phyloP scores from a whole-genome alignment of 805 yeast genomes.

The Metschnikowia shivogae region DNA sequence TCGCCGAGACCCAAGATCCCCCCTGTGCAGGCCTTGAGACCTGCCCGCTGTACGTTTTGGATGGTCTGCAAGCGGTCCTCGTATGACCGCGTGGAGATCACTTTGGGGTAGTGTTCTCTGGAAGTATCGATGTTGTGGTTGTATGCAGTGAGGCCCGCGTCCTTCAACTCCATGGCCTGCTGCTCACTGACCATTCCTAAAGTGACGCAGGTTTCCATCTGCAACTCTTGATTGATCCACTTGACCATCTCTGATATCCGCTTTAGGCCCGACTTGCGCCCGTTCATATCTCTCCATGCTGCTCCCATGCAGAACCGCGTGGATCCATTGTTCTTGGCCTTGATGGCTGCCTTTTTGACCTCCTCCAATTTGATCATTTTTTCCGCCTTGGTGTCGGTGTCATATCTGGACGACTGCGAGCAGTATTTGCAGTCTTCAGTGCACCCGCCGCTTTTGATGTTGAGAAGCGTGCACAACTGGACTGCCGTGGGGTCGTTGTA shows the following conservation, averaged over 20 bases:
- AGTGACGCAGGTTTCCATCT: conserved; percentile 77
- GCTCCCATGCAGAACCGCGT: conserved; percentile 85
- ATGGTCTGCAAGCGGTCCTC: conserved; percentile 71
- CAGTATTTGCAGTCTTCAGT: conserved; percentile 80
- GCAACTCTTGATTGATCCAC: conserved; percentile 53
- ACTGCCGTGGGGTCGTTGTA: conserved; percentile 67
- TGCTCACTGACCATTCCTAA: conserved; percentile 68
- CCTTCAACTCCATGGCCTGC: conserved; percentile 57
- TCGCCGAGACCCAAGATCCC: conserved; percentile 81
- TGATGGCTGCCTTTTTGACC: conserved; percentile 60
- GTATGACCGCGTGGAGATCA: conserved; percentile 63
- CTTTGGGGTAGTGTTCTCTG: conserved; percentile 69
- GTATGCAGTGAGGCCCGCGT: conserved; percentile 77
- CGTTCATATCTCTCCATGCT: conserved; percentile 84
- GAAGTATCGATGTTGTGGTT: conserved; percentile 81
- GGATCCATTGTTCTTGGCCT: conserved; percentile 65
- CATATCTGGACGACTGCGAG: conserved; percentile 66
- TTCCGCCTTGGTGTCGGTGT: conserved; percentile 70
- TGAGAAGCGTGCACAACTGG: conserved; percentile 71
- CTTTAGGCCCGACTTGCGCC: conserved; percentile 63
- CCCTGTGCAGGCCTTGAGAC: conserved; percentile 70
- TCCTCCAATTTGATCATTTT: conserved; percentile 56
- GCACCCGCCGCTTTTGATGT: conserved; percentile 78
- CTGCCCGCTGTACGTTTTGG: conserved; percentile 56
- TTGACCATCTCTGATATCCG: conserved; percentile 62